A percentile compares a stretch with the other conserved stretches of the same genome.
Evolutionary conservation across 495 filamentous ascomycete species (phyloP).

Genomic region (Penicillium paxilli): DNA sequence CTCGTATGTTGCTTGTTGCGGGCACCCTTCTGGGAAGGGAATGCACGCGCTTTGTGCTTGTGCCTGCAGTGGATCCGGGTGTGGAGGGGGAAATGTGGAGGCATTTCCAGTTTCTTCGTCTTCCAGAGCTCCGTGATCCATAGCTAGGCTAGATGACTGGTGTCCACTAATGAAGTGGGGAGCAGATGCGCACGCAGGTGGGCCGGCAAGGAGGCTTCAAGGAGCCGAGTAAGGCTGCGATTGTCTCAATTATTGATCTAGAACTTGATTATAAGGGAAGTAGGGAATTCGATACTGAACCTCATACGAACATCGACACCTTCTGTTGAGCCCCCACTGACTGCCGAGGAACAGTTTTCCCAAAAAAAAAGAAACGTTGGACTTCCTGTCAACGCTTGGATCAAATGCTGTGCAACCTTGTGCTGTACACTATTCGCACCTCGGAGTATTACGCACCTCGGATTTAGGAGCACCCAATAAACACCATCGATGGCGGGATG

Average conservation of each 20-base stretch:
- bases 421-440: not conserved
- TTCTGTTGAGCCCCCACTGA: too few species aligned
- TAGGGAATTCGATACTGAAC: too few species aligned
- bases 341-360: too few species aligned
- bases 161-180: not conserved
- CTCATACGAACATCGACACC: too few species aligned
- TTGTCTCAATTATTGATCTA: not conserved
- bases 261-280: not conserved
- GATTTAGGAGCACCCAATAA: not conserved
- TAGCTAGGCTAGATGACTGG: too few species aligned
- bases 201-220: not conserved
- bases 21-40: not conserved
- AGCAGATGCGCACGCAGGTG: not conserved
- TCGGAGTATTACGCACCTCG: not conserved
- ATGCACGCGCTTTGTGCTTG: not conserved
- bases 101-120: not conserved
- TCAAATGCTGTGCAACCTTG: not conserved
- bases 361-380: too few species aligned
- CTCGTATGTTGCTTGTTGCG: not conserved
- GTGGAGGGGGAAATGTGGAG: not conserved
- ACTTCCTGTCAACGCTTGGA: not conserved
- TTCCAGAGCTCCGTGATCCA: not conserved
- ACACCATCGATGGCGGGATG: not conserved
- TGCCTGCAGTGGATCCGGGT: not conserved
- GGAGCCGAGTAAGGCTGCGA: not conserved